These are phyloP conservation scores for Trapa bicornis DNA, from an alignment of 345 rosid genomes.

Conservation along the genomic window DNA sequence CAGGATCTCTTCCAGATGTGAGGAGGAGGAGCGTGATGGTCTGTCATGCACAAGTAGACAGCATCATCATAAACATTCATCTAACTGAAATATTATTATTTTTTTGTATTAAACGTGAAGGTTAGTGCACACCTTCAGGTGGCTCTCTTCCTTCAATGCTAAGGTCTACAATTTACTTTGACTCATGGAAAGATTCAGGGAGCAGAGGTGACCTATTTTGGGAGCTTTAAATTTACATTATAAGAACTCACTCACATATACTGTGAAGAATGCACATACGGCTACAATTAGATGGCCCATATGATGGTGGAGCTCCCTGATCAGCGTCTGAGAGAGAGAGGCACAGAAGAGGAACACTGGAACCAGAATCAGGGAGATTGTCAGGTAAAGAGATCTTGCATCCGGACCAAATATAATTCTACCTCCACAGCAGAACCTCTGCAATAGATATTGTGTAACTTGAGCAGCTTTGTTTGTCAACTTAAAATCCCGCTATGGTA, in stretches of 20 bases:
- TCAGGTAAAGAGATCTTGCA: constrained; percentile 59
- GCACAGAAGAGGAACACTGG: constrained; percentile 64
- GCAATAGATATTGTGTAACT: constrained; percentile 13
- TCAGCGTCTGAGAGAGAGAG: constrained; percentile 43
- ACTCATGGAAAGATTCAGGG: neutral
- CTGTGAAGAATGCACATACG: constrained; percentile 26
- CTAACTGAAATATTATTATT: neutral
- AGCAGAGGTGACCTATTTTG: neutral
- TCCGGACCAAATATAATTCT: constrained; percentile 80
- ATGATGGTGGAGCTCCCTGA: constrained; percentile 31
- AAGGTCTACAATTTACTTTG: neutral
- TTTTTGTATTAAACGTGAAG: neutral
- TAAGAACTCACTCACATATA: constrained; percentile 47
- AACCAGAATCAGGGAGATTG: constrained; percentile 44
- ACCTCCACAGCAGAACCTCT: constrained; percentile 73
- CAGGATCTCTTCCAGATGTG: constrained; percentile 90
- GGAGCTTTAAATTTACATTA: neutral
- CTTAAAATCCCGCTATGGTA: neutral
- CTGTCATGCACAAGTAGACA: constrained; percentile 24
- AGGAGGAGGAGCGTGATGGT: constrained; percentile 61
- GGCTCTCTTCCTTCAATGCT: neutral
- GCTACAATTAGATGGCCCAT: constrained; percentile 30
- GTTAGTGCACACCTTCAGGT: neutral
- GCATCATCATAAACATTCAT: too few relatives aligned
- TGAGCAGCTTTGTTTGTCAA: neutral